Conservation (phyloP, 2,329 filamentous ascomycete species). For the Trichoderma sp. region DNA sequence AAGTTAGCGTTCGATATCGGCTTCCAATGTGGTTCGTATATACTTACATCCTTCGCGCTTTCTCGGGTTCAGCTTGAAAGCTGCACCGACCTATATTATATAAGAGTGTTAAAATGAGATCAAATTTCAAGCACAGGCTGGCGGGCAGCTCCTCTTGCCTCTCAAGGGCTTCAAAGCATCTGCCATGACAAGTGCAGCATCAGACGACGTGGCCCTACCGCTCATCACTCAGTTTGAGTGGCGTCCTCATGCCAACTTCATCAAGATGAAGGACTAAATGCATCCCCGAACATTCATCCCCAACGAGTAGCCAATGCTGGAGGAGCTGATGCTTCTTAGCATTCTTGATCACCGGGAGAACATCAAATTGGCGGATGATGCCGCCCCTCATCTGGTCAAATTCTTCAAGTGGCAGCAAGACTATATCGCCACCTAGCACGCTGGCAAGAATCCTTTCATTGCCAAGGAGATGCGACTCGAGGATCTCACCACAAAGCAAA, state of each 20-base stretch:
- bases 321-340: constrained; percentile 38
- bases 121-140: neutral
- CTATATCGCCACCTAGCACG: constrained; percentile 1
- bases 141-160: neutral
- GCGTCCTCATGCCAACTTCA: constrained; percentile 41
- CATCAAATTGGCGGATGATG: constrained; percentile 8
- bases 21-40: neutral
- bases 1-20: neutral
- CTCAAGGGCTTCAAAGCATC: constrained; percentile 26
- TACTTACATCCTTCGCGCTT: constrained; percentile 41
- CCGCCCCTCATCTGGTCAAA: constrained; percentile 25
- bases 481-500: neutral
- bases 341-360: constrained; percentile 20
- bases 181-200: constrained; percentile 28
- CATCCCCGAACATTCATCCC: constrained; percentile 29
- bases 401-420: constrained; percentile 30
- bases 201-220: constrained; percentile 32
- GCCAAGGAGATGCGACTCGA: neutral
- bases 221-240: constrained; percentile 39
- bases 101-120: neutral
- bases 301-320: constrained; percentile 32
- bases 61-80: constrained; percentile 43
- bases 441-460: constrained; percentile 14
- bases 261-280: constrained; percentile 34
- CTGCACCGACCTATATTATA: constrained; percentile 37